Conservation (phyloP, 768 basidiomycete species). For the Xerocomellus dryophilus region DNA sequence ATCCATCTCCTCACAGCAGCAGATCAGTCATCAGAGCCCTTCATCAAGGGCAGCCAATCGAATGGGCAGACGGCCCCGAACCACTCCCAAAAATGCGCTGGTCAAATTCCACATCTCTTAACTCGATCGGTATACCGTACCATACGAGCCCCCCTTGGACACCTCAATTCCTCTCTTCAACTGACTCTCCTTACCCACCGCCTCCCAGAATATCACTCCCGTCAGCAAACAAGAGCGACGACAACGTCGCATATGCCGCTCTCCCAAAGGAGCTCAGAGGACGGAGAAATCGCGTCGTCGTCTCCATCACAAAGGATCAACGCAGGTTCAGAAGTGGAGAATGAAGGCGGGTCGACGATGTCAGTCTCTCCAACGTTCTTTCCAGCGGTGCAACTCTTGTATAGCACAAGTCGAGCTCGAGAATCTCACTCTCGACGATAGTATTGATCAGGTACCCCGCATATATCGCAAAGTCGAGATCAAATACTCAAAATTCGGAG, state of each 20-base stretch:
- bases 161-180: slow-evolving; percentile 51
- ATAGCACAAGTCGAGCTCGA: slow-evolving; percentile 48
- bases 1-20: slow-evolving; percentile 81
- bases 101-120: slow-evolving; percentile 86
- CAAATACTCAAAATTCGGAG: slow-evolving; percentile 97
- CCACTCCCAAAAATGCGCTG: slow-evolving; percentile 72
- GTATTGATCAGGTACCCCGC: slow-evolving; percentile 63
- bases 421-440: slow-evolving; percentile 49
- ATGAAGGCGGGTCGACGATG: slow-evolving; percentile 45
- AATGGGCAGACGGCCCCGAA: slow-evolving; percentile 78
- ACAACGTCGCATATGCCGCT: slow-evolving; percentile 86
- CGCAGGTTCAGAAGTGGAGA: slow-evolving; percentile 88
- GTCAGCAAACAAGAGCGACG: slow-evolving; percentile 77
- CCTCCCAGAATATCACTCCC: slow-evolving; percentile 78
- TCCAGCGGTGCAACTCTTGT: slow-evolving; percentile 3
- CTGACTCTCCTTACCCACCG: slow-evolving; percentile 54
- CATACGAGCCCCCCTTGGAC: slow-evolving; percentile 54
- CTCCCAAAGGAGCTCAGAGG: slow-evolving; percentile 85
- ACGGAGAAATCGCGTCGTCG: slow-evolving; percentile 63
- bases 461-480: slow-evolving; percentile 93
- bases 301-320: slow-evolving; percentile 50
- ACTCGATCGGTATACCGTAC: slow-evolving; percentile 83
- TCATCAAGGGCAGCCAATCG: slow-evolving; percentile 81
- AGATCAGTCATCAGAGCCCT: slow-evolving; percentile 51
- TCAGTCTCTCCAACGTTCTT: slow-evolving; percentile 4